Base-by-base conservation (phyloP, 768 basidiomycete genomes). In the Pulveroboletus sp. region DNA sequence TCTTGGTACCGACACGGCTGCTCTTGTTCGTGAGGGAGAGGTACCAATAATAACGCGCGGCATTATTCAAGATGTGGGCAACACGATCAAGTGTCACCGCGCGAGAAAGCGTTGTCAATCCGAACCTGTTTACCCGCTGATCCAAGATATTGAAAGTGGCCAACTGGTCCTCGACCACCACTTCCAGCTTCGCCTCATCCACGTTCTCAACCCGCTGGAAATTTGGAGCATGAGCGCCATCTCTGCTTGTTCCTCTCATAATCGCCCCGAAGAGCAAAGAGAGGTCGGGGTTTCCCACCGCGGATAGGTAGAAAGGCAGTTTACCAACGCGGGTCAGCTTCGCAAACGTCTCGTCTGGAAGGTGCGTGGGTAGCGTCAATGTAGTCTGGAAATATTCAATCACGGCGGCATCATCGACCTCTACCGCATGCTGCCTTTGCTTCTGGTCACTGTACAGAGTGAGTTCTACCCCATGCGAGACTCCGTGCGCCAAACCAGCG, bases 401-500 rank as follows among this genome's bases (percentile, higher is more conserved):
- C 12, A 10, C 6, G 10, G 59, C 36, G 17, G 32, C 20, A 10
- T 42, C 17, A 12, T 55, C 54, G 23, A 62, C 57, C 8, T 31
- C 11, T 19, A 45, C 23, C 3, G 17, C 19, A 6, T 25, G 27
- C 23, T 40, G 23, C 12, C 21, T 32, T 25, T 19, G 29, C 11
- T 36, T 48, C 17, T 40, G 14, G 1, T 52, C 31, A 19, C 20
- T 24, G 41, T 60, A 66, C 13, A 68, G 29, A 17, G 52, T 57
- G 25, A 68, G 51, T 13, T 56, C 44, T 4, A 49, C 51, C 2
- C 52, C 58, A 5, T n/a, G 31, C 1, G 50, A 42, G 37, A 68
- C 44, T 1, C 67, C 68, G 24, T 69, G 62, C 5, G 57, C 60
- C 13, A 55, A 33, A 13, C 66, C 67, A 2, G 62, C 64, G 5